Evolutionary conservation across 257 asterid species (phyloP).

Genomic region (Fraxinus pennsylvanica): DNA sequence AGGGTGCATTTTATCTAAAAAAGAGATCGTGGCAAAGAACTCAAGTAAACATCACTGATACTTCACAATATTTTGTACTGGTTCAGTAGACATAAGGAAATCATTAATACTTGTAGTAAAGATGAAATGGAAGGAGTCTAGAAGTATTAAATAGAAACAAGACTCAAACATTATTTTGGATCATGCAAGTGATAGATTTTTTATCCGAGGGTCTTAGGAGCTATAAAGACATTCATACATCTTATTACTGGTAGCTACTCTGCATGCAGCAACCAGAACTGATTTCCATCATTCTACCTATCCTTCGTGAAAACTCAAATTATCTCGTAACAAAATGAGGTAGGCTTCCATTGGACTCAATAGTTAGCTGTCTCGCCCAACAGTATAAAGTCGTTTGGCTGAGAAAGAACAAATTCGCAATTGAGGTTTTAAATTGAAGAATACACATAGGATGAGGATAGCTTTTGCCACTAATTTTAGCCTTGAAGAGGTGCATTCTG

Average conservation of each 20-base stretch:
- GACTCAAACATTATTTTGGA: no score
- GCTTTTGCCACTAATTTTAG: background rate
- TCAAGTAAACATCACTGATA: background rate
- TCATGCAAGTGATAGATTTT: no score
- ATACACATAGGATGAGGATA: background rate
- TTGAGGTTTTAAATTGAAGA: background rate
- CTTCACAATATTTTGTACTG: background rate
- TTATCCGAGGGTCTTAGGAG: no score
- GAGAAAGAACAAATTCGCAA: background rate
- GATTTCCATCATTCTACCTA: background rate
- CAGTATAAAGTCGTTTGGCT: background rate
- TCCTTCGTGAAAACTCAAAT: background rate
- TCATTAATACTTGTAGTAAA: no score
- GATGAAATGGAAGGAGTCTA: no score
- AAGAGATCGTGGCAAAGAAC: background rate
- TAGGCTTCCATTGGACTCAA: background rate
- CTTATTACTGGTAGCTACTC: background rate
- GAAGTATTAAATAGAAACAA: no score
- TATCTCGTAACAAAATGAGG: background rate
- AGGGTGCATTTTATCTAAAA: background rate
- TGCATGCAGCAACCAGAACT: background rate
- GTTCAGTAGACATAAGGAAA: background rate
- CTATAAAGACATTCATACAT: no score
- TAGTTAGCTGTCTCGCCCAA: background rate
- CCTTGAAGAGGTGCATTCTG: conserved; percentile 20